A percentile compares a stretch with the other conserved stretches of the same genome.
Conservation (phyloP, 139 green algal genomes). For the Edaphochlamys debaryana region DNA sequence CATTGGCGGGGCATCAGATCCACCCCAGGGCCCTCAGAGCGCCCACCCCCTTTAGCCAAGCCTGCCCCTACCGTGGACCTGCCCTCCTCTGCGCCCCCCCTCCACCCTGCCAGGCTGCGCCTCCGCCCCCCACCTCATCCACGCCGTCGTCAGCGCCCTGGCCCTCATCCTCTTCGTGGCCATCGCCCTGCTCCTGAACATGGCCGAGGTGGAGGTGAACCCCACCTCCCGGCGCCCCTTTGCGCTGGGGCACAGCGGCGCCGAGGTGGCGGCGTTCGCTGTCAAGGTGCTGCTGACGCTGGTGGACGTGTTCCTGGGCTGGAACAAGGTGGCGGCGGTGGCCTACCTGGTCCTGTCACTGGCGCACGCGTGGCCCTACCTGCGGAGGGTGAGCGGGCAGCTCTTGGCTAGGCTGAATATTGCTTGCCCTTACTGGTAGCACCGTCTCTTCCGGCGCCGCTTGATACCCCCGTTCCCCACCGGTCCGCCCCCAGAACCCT, state of each 20-base stretch:
- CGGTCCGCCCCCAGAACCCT: not conserved
- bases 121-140: not conserved
- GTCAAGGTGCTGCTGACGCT: conserved; percentile 14
- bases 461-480: not conserved
- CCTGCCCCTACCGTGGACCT: not conserved
- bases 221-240: not conserved
- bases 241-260: conserved; percentile 23
- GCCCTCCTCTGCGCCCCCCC: not conserved
- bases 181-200: conserved; percentile 32
- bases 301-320: not conserved
- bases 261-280: conserved; percentile 13
- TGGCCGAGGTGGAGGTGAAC: conserved; percentile 42
- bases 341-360: not conserved
- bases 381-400: not conserved
- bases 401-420: too few relatives aligned
- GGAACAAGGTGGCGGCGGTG: not conserved
- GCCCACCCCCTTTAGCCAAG: not conserved
- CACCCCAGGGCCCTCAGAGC: not conserved
- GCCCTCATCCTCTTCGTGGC: conserved; percentile 6
- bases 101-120: conserved; percentile 7
- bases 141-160: conserved; percentile 3
- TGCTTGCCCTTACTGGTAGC: not conserved
- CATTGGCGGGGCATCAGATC: not conserved
- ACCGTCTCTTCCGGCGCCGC: too few relatives aligned
- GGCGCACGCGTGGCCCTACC: not conserved